Percentiles rank a stretch among this genome's conserved stretches.
phyloP scores from a whole-genome alignment of 331 rosid species.

The Rhamnella rubrinervis region DNA sequence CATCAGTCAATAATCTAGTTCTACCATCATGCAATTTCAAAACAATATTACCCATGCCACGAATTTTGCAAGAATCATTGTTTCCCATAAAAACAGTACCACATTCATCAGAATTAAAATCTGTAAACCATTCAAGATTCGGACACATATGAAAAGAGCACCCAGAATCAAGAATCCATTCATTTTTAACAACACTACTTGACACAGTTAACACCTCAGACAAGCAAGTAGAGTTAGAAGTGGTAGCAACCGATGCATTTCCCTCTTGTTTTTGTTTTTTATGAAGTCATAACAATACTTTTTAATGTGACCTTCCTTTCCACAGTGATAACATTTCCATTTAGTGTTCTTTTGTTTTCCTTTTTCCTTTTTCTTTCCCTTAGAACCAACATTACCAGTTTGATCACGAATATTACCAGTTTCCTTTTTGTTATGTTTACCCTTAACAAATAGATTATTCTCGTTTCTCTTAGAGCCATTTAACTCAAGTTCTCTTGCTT shows the following conservation, averaged over 20 bases:
- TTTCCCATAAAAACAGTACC: not conserved
- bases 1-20: not conserved
- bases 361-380: not conserved
- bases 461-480: too few relatives aligned
- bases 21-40: not conserved
- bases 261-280: too few relatives aligned
- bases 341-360: too few relatives aligned
- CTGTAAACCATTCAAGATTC: not conserved
- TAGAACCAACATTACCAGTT: not conserved
- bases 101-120: too few relatives aligned
- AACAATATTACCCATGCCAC: not conserved
- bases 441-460: too few relatives aligned
- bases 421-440: not conserved
- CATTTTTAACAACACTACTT: not conserved
- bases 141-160: not conserved
- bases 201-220: not conserved
- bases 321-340: too few relatives aligned
- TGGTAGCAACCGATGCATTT: too few relatives aligned
- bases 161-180: not conserved
- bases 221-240: not conserved
- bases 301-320: too few relatives aligned
- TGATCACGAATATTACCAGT: too few relatives aligned
- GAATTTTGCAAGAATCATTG: too few relatives aligned
- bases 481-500: not conserved
- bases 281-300: too few relatives aligned